A percentile compares a stretch with the other conserved stretches of the same genome.
Evolutionary conservation across 192 early-diverging fungal species (phyloP).

Genomic region (Geosiphon pyriformis): DNA sequence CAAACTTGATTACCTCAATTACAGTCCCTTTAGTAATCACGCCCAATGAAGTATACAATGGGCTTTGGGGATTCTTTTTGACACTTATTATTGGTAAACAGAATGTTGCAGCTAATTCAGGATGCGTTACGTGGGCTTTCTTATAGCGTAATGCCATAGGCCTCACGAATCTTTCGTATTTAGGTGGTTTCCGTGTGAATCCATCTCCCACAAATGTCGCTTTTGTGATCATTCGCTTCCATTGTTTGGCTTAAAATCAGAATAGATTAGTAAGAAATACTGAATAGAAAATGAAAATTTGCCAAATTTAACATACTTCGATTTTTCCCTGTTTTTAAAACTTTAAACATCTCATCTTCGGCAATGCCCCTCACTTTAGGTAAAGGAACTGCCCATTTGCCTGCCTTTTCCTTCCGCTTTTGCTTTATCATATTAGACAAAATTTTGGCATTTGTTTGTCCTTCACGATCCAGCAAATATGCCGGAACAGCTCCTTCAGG

Average conservation of each 20-base stretch:
- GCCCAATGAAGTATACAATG: slow-evolving; percentile 93
- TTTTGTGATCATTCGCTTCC: slow-evolving; percentile 99
- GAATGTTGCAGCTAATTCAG: slow-evolving; percentile 96
- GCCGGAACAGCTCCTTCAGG: slow-evolving; percentile 95
- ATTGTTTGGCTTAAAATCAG: slow-evolving; percentile 66
- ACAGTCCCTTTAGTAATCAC: slow-evolving; percentile 98
- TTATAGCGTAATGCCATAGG: slow-evolving; percentile 98
- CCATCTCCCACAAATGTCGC: slow-evolving; percentile 98
- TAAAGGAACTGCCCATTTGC: slow-evolving; percentile 94
- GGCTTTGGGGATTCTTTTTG: slow-evolving; percentile 97
- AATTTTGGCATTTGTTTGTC: slow-evolving; percentile 93
- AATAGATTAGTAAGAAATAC: neutral
- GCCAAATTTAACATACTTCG: slow-evolving; percentile 44
- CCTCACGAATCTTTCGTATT: slow-evolving; percentile 97
- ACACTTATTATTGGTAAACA: slow-evolving; percentile 94
- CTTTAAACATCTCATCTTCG: slow-evolving; percentile 99
- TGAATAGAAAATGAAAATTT: neutral
- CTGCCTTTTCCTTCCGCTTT: slow-evolving; percentile 99
- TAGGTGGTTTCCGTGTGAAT: slow-evolving; percentile 98
- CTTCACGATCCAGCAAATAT: slow-evolving; percentile 97
- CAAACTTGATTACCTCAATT: slow-evolving; percentile 63
- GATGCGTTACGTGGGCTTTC: slow-evolving; percentile 98
- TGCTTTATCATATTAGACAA: slow-evolving; percentile 99
- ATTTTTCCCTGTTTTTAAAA: slow-evolving; percentile 90
- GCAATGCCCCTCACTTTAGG: slow-evolving; percentile 98